Conservation (phyloP, 1,284 basidiomycete genomes). For the Ganoderma boninense region DNA sequence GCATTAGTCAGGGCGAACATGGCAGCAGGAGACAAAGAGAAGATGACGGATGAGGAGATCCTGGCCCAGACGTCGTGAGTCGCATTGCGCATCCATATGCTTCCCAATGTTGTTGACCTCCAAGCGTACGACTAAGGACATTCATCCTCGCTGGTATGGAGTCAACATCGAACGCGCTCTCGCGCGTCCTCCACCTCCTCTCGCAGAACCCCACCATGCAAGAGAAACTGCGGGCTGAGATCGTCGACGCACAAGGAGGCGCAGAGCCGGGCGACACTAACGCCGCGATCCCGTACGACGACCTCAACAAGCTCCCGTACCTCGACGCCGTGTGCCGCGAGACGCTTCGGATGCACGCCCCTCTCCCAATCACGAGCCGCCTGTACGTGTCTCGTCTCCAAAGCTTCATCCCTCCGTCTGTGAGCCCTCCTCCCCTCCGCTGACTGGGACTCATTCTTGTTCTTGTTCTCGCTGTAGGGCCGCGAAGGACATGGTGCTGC, state of each 20-base stretch:
- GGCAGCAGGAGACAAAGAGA: constrained; percentile 29
- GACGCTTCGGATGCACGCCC: constrained; percentile 31
- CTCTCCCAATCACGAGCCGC: not conserved
- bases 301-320: constrained; percentile 41
- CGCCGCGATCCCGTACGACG: constrained; percentile 36
- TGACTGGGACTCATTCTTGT: not conserved
- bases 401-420: no score
- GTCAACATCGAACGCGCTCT: constrained; percentile 40
- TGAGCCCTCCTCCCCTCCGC: not conserved
- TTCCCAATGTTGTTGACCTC: no score
- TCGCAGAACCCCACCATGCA: constrained; percentile 19
- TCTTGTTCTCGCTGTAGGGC: constrained; percentile 20
- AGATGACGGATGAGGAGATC: constrained; percentile 30
- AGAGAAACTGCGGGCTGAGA: constrained; percentile 35
- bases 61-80: constrained; percentile 38
- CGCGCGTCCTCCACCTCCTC: constrained; percentile 37
- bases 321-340: constrained; percentile 46
- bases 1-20: constrained; percentile 38
- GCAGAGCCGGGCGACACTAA: constrained; percentile 12
- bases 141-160: constrained; percentile 41
- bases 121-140: constrained; percentile 19
- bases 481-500: constrained; percentile 30
- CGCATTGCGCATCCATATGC: not conserved
- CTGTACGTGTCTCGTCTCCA: not conserved
- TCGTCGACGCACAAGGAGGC: constrained; percentile 30